phyloP scores from a whole-genome alignment of 768 basidiomycete species.

The Albatrellus ellisii region DNA sequence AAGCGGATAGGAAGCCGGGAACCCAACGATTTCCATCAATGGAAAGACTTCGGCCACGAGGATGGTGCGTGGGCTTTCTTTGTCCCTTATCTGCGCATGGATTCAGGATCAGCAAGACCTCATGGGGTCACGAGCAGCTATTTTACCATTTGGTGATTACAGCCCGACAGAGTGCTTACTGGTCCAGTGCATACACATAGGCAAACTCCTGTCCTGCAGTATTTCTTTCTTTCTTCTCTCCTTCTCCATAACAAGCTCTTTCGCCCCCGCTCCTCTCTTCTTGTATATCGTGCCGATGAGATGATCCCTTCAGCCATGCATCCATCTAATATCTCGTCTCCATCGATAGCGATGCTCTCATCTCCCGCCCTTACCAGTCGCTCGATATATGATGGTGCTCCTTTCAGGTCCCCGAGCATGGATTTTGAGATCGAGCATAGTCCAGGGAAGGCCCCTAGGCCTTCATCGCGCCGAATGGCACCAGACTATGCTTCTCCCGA shows the following conservation, averaged over 20 bases:
- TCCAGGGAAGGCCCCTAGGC: constrained; percentile 12
- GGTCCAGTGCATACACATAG: neutral
- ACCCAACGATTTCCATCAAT: neutral
- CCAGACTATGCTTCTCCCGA: constrained; percentile 41
- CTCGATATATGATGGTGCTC: constrained; percentile 13
- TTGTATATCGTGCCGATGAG: constrained; percentile 3
- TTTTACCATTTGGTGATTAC: neutral
- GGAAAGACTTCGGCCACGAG: neutral
- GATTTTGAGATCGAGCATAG: constrained; percentile 56
- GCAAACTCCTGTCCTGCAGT: neutral
- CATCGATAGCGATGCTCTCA: constrained; percentile 5
- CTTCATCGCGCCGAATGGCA: constrained; percentile 17
- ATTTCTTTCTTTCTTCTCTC: neutral
- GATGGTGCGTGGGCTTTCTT: neutral
- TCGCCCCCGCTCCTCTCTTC: constrained; percentile 4
- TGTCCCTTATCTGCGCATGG: neutral
- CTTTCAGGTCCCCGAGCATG: constrained; percentile 28
- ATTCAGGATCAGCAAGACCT: neutral
- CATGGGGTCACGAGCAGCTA: neutral
- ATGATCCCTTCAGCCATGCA: constrained; percentile 12
- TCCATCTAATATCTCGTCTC: constrained; percentile 2
- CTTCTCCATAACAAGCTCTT: neutral
- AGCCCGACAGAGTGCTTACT: neutral
- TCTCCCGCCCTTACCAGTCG: constrained; percentile 8
- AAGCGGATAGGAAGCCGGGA: neutral